Evolutionary conservation across 306 rosid genomes (phyloP).

Genomic region (Senna tora): DNA sequence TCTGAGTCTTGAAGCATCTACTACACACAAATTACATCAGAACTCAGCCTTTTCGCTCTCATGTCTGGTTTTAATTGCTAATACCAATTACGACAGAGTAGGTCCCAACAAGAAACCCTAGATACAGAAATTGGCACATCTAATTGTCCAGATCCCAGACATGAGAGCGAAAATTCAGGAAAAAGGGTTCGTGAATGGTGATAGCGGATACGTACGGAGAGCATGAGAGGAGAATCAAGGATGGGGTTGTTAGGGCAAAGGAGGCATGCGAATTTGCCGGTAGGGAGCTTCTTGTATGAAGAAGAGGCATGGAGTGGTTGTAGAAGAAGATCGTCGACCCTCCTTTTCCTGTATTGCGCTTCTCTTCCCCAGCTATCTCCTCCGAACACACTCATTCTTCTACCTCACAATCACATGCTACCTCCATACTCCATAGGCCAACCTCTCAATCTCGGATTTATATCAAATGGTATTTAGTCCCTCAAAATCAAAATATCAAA

Average conservation of each 20-base stretch:
- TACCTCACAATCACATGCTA: not conserved
- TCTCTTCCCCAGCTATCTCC: slow-evolving; percentile 30
- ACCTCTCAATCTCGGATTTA: too few species aligned
- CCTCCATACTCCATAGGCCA: not conserved
- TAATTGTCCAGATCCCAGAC: not conserved
- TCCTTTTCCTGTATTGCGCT: slow-evolving; percentile 22
- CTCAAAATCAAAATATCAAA: too few species aligned
- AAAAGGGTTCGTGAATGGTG: too few species aligned
- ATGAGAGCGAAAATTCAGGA: too few species aligned
- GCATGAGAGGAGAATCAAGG: slow-evolving; percentile 20
- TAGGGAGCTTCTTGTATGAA: slow-evolving; percentile 9
- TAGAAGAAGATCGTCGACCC: slow-evolving; percentile 12
- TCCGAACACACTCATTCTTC: slow-evolving; percentile 12
- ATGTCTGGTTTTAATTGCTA: not conserved
- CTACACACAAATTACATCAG: not conserved
- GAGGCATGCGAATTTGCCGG: slow-evolving; percentile 11
- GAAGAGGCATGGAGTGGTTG: not conserved
- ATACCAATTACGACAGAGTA: not conserved
- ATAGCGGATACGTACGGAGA: not conserved
- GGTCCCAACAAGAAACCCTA: not conserved
- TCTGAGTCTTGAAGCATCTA: not conserved
- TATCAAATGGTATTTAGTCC: too few species aligned
- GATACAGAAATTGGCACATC: not conserved
- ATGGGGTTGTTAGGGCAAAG: slow-evolving; percentile 6
- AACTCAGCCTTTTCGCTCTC: not conserved